These are phyloP conservation scores for Calonectria pseudoturangicola DNA, from an alignment of 2,329 filamentous ascomycete species.

Conservation along the genomic window DNA sequence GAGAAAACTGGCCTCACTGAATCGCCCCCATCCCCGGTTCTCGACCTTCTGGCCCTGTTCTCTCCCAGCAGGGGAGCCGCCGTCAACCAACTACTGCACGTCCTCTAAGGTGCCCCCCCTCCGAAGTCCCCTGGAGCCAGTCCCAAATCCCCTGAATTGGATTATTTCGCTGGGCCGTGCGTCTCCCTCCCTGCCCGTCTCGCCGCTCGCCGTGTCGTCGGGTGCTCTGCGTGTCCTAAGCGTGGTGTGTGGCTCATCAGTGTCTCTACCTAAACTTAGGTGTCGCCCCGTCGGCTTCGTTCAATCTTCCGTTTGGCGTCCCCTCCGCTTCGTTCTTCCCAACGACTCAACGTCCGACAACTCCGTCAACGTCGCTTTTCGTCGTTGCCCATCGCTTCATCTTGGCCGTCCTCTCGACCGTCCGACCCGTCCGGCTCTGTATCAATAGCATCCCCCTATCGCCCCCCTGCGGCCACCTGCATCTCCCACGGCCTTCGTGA, in stretches of 20 bases:
- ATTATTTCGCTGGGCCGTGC: slow-evolving; percentile 49
- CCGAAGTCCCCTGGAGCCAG: slow-evolving; percentile 42
- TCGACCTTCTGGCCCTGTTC: slow-evolving; percentile 23
- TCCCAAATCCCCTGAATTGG: slow-evolving; percentile 48
- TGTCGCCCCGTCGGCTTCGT: slow-evolving; percentile 46
- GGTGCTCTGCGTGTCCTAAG: slow-evolving; percentile 48
- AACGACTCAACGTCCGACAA: slow-evolving; percentile 40
- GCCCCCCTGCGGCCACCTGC: slow-evolving; percentile 41
- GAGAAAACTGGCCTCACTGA: slow-evolving; percentile 35
- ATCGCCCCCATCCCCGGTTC: slow-evolving; percentile 27
- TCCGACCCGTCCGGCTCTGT: slow-evolving; percentile 47
- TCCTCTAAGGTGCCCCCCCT: slow-evolving; percentile 38
- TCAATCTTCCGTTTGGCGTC: slow-evolving; percentile 52
- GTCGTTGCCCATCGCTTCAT: slow-evolving; percentile 35
- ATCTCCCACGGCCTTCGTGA: slow-evolving; percentile 52
- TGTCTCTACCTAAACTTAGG: slow-evolving; percentile 39
- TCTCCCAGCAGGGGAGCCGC: slow-evolving; percentile 26
- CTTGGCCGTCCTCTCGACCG: slow-evolving; percentile 27
- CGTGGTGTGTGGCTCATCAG: slow-evolving; percentile 41
- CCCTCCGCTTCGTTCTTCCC: slow-evolving; percentile 50
- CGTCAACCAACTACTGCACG: slow-evolving; percentile 40
- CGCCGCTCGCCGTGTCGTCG: slow-evolving; percentile 43
- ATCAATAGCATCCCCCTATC: slow-evolving; percentile 40
- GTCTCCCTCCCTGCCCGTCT: slow-evolving; percentile 48
- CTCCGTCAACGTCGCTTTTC: slow-evolving; percentile 41